Conservation (phyloP, 1,139 yeast genomes). For the Wickerhamomyces sp. region DNA sequence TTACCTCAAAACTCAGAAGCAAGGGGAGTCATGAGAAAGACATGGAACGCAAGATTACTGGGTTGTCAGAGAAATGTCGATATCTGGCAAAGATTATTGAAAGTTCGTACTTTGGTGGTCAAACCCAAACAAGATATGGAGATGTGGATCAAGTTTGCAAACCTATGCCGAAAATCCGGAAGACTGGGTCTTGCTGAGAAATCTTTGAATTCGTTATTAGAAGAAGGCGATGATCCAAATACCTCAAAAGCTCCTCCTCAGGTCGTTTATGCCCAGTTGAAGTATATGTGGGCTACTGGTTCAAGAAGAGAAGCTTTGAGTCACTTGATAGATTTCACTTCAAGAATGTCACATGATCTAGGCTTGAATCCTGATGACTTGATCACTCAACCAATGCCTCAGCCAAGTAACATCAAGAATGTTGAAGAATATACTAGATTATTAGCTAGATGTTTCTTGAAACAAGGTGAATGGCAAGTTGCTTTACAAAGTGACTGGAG, state of each 20-base stretch:
- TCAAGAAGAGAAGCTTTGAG: slow-evolving; percentile 81
- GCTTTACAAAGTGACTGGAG: slow-evolving; percentile 77
- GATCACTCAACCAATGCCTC: slow-evolving; percentile 84
- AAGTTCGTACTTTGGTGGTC: slow-evolving; percentile 88
- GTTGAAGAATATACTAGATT: slow-evolving; percentile 82
- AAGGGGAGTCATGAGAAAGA: slow-evolving; percentile 72
- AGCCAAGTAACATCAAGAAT: slow-evolving; percentile 66
- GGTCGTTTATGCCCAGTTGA: slow-evolving; percentile 93
- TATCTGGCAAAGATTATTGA: slow-evolving; percentile 95
- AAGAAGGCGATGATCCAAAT: slow-evolving; percentile 46
- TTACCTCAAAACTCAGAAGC: slow-evolving; percentile 80
- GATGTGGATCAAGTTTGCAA: slow-evolving; percentile 97
- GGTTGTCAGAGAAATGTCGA: slow-evolving; percentile 98
- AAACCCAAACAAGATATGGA: slow-evolving; percentile 97
- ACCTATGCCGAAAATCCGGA: slow-evolving; percentile 90
- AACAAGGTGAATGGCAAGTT: slow-evolving; percentile 98
- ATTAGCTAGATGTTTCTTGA: slow-evolving; percentile 88
- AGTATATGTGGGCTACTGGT: slow-evolving; percentile 96
- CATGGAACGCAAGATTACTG: slow-evolving; percentile 88
- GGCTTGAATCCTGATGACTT: slow-evolving; percentile 78
- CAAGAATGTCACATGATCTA: slow-evolving; percentile 83
- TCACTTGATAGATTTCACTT: slow-evolving; percentile 84
- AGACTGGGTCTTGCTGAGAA: slow-evolving; percentile 90
- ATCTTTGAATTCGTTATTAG: slow-evolving; percentile 72
- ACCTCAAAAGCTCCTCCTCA: slow-evolving; percentile 89